Percentiles rank a stretch among this genome's conserved stretches.
Conservation (phyloP, 108 stramenopile genomes). For the Skeletonema grethae region DNA sequence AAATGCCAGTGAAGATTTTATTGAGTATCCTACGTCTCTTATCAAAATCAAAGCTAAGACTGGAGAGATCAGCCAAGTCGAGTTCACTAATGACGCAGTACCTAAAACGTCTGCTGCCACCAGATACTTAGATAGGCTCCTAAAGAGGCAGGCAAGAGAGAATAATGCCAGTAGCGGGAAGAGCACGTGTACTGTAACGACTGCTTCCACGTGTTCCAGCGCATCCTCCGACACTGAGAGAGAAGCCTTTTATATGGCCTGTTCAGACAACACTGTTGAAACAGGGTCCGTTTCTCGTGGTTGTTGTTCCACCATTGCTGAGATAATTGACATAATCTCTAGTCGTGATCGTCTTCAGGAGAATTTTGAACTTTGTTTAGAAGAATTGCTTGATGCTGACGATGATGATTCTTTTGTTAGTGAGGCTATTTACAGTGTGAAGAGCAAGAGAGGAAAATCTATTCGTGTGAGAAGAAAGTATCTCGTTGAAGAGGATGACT, state of each 20-base stretch:
- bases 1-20: neutral
- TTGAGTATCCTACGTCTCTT: neutral
- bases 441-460: neutral
- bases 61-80: neutral
- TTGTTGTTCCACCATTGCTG: neutral
- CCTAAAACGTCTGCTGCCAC: no score
- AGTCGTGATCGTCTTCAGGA: neutral
- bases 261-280: no score
- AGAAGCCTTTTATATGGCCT: no score
- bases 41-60: neutral
- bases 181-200: neutral
- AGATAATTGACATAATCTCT: neutral
- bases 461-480: neutral
- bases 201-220: neutral
- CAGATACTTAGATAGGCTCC: neutral
- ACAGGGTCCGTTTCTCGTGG: neutral
- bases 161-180: neutral
- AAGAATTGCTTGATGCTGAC: neutral
- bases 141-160: neutral
- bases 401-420: slow-evolving; percentile 2
- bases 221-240: no score
- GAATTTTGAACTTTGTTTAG: neutral
- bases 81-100: neutral
- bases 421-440: neutral
- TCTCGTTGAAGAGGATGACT: neutral